A percentile compares a stretch with the other conserved stretches of the same genome.
These are phyloP conservation scores for Malassezia slooffiae DNA, from an alignment of 1,284 basidiomycete genomes.

Conservation along the genomic window DNA sequence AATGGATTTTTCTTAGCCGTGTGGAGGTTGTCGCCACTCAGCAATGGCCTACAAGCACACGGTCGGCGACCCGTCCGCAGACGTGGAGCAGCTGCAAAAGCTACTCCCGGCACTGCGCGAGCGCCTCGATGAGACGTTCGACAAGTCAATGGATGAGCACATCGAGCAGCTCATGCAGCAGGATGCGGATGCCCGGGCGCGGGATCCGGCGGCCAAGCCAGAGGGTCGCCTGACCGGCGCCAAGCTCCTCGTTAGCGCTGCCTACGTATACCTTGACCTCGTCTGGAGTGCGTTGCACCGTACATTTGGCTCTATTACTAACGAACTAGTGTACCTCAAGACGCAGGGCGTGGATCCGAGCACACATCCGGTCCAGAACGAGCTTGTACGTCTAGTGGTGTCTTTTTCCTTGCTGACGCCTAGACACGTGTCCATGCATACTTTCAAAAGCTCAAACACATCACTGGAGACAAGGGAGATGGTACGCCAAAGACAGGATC, in stretches of 20 bases:
- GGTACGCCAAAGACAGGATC: not conserved
- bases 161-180: constrained; percentile 2
- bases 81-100: not conserved
- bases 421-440: constrained; percentile 14
- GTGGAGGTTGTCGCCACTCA: too few species aligned
- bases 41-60: too few species aligned
- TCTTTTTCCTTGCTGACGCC: too few species aligned
- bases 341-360: constrained; percentile 9
- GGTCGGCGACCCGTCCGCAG: constrained; percentile 11
- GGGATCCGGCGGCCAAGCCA: not conserved
- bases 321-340: constrained; percentile 13
- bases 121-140: constrained; percentile 1
- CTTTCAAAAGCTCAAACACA: constrained; percentile 11
- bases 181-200: constrained; percentile 2
- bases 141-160: not conserved
- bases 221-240: constrained; percentile 6
- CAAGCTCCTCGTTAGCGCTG: constrained; percentile 9
- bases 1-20: too few species aligned
- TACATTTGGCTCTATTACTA: not conserved
- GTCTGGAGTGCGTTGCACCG: constrained; percentile 6
- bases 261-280: constrained; percentile 12
- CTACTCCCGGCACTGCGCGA: not conserved
- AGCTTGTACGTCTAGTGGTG: too few species aligned
- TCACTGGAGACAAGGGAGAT: not conserved
- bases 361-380: constrained; percentile 11